Conservation (phyloP, 2,329 filamentous ascomycete genomes). For the Scedosporium apiospermum region DNA sequence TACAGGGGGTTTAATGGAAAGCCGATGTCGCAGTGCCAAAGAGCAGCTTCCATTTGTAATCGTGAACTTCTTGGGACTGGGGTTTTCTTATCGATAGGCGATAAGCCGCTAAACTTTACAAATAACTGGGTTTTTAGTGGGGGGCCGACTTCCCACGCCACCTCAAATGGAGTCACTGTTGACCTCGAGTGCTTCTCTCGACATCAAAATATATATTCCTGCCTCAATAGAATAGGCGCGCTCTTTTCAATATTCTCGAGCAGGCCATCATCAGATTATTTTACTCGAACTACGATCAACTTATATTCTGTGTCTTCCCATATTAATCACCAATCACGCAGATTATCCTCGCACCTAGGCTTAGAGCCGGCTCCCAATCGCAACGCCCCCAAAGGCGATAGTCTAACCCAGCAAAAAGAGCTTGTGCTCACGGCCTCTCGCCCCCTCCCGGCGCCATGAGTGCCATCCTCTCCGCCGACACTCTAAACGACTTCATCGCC, state of each 20-base stretch:
- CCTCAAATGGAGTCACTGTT: no score
- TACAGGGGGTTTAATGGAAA: no score
- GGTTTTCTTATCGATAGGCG: not conserved
- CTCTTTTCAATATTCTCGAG: no score
- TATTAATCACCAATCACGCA: not conserved
- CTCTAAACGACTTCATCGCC: slow-evolving; percentile 98
- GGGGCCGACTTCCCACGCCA: not conserved
- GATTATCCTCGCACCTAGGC: not conserved
- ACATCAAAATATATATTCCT: not conserved
- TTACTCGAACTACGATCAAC: not conserved
- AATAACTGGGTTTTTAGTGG: not conserved
- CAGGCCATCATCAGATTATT: not conserved
- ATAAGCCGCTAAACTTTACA: not conserved
- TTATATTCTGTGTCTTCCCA: not conserved
- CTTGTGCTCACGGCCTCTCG: not conserved
- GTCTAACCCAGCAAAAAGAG: not conserved
- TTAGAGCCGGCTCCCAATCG: not conserved
- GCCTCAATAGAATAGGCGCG: no score
- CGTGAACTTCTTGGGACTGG: not conserved
- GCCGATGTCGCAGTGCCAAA: no score
- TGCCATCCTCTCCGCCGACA: slow-evolving; percentile 91
- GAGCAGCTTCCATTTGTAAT: not conserved
- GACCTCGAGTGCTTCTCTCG: no score
- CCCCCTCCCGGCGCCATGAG: slow-evolving; percentile 55
- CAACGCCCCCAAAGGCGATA: not conserved